These are phyloP conservation scores for Spiromastix sp. DNA, from an alignment of 2,329 filamentous ascomycete genomes.

Conservation along the genomic window DNA sequence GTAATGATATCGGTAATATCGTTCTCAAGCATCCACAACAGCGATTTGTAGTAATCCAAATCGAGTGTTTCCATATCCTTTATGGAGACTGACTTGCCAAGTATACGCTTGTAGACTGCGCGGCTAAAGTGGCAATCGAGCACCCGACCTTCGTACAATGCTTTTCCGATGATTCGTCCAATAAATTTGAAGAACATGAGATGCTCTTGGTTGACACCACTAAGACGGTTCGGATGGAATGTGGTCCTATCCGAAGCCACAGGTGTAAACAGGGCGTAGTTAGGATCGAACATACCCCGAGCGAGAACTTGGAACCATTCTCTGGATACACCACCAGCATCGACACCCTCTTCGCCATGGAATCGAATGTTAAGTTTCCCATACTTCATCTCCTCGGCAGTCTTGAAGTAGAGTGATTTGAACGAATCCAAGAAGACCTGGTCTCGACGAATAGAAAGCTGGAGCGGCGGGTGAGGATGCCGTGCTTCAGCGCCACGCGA, in stretches of 20 bases:
- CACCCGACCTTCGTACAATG: conserved; percentile 87
- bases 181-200: conserved; percentile 99
- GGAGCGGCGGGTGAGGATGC: conserved; percentile 64
- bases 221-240: conserved; percentile 95
- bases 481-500: conserved; percentile 59
- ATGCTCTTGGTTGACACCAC: conserved; percentile 89
- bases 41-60: conserved; percentile 96
- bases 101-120: conserved; percentile 94
- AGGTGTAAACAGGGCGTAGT: conserved; percentile 92
- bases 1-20: conserved; percentile 97
- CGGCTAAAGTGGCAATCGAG: conserved; percentile 98
- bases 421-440: conserved; percentile 98
- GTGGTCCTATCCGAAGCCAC: conserved; percentile 96
- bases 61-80: conserved; percentile 99
- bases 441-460: conserved; percentile 82
- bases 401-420: conserved; percentile 96
- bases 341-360: conserved; percentile 93
- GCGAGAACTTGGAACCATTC: conserved; percentile 99
- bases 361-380: conserved; percentile 97
- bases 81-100: conserved; percentile 88
- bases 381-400: conserved; percentile 94
- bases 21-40: conserved; percentile 97
- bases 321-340: conserved; percentile 91
- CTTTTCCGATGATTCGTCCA: conserved; percentile 94
- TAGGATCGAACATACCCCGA: conserved; percentile 96